Conservation (phyloP, 2,329 filamentous ascomycete genomes). For the Knoxdaviesia proteae region DNA sequence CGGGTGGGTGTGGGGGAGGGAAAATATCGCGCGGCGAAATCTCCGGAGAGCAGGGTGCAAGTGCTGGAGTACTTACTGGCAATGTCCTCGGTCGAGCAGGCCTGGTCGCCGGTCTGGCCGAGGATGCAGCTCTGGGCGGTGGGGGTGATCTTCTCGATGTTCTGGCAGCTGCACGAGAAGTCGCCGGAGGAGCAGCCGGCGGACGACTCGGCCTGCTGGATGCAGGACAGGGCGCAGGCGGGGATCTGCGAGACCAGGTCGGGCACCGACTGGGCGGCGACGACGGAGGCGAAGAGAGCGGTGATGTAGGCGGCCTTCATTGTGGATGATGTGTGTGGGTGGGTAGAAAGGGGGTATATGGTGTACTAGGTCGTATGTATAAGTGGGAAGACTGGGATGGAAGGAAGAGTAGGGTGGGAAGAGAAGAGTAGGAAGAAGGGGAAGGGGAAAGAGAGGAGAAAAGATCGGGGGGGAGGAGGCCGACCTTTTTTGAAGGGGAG, state of each 20-base stretch:
- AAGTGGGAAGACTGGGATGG: too few relatives aligned
- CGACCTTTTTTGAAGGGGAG: too few relatives aligned
- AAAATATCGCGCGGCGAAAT: too few relatives aligned
- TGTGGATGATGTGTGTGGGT: not conserved
- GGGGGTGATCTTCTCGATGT: conserved; percentile 1
- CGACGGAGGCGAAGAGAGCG: conserved; percentile 1
- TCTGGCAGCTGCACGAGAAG: conserved; percentile 4
- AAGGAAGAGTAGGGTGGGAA: too few relatives aligned
- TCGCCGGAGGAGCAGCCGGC: conserved; percentile 2
- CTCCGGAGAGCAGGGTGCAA: not conserved
- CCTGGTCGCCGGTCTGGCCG: conserved; percentile 2
- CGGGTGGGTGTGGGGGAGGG: too few relatives aligned
- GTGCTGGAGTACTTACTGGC: conserved; percentile 10
- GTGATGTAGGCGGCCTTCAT: conserved; percentile 4
- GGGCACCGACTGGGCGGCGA: conserved; percentile 2
- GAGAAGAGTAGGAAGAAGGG: too few relatives aligned
- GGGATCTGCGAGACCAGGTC: conserved; percentile 4
- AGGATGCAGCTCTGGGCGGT: conserved; percentile 3
- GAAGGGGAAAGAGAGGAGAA: too few relatives aligned
- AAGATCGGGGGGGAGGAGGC: too few relatives aligned
- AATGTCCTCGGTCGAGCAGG: conserved; percentile 15
- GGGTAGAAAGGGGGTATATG: not conserved
- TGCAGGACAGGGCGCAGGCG: conserved; percentile 4
- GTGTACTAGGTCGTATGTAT: too few relatives aligned
- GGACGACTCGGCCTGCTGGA: conserved; percentile 1